These are phyloP conservation scores for Phycomyces nitens DNA, from an alignment of 192 early-diverging fungal species.

Conservation along the genomic window DNA sequence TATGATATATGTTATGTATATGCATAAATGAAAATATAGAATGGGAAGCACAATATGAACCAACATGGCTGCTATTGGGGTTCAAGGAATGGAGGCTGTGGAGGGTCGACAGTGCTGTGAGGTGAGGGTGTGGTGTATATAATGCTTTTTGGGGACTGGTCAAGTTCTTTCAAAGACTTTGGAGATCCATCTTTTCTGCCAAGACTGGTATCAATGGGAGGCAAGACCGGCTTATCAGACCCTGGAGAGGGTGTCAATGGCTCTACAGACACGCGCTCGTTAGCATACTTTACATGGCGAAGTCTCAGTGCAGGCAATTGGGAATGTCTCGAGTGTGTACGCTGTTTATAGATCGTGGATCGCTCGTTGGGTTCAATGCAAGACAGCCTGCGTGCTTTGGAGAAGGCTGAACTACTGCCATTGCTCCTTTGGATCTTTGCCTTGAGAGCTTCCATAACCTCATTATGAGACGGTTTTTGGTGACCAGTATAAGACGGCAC, in stretches of 20 bases:
- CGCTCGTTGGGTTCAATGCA: neutral
- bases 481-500: neutral
- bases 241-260: slow-evolving; percentile 8
- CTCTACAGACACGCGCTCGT: no score
- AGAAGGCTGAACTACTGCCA: slow-evolving; percentile 1
- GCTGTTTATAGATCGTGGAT: neutral
- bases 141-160: no score
- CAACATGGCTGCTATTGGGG: neutral
- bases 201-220: slow-evolving; percentile 25
- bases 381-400: neutral
- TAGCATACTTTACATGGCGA: neutral
- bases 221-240: slow-evolving; percentile 22
- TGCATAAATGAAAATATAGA: neutral
- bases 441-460: slow-evolving; percentile 30
- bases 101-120: no score
- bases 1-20: neutral
- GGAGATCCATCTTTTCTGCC: neutral
- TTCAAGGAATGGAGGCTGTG: neutral
- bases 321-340: neutral
- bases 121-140: no score
- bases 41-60: neutral
- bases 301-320: neutral
- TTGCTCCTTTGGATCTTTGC: slow-evolving; percentile 28
- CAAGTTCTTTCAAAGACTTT: no score
- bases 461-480: slow-evolving; percentile 20